phyloP scores from a whole-genome alignment of 2,329 filamentous ascomycete genomes.

The Botrytis sinoallii region DNA sequence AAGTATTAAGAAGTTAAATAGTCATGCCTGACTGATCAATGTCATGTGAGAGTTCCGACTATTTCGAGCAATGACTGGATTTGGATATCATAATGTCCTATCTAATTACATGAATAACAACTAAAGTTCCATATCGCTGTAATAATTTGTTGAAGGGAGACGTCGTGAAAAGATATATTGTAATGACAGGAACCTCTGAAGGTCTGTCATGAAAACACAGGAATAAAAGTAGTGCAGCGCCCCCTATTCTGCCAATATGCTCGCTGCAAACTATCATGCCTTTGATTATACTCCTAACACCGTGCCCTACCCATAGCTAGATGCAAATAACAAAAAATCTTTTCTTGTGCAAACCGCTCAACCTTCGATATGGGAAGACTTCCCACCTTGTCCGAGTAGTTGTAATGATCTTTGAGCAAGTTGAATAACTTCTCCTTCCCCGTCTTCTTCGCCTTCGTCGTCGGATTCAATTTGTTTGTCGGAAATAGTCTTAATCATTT shows the following conservation, averaged over 20 bases:
- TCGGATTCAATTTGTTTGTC: constrained; percentile 86
- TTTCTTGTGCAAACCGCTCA: constrained; percentile 42
- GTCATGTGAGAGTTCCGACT: not conserved
- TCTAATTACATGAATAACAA: constrained; percentile 40
- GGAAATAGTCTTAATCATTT: constrained; percentile 87
- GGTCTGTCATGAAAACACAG: constrained; percentile 24
- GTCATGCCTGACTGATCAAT: not conserved
- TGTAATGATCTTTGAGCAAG: constrained; percentile 88
- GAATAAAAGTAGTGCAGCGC: constrained; percentile 25
- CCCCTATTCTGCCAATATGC: constrained; percentile 37
- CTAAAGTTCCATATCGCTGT: constrained; percentile 31
- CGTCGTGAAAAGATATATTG: constrained; percentile 29
- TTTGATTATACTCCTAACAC: constrained; percentile 38
- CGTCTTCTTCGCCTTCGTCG: constrained; percentile 81
- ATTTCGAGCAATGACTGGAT: constrained; percentile 15
- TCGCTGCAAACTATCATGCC: constrained; percentile 37
- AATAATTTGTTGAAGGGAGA: constrained; percentile 33
- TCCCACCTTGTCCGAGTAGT: constrained; percentile 73
- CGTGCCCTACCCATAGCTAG: constrained; percentile 35
- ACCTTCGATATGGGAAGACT: constrained; percentile 76
- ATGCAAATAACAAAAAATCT: constrained; percentile 38
- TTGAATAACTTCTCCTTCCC: constrained; percentile 88
- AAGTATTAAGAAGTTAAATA: too few relatives aligned
- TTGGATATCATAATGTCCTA: constrained; percentile 38
- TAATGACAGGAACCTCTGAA: constrained; percentile 23